Evolutionary conservation across 2,329 filamentous ascomycete species (phyloP).

Genomic region (Metarhizium anisopliae): DNA sequence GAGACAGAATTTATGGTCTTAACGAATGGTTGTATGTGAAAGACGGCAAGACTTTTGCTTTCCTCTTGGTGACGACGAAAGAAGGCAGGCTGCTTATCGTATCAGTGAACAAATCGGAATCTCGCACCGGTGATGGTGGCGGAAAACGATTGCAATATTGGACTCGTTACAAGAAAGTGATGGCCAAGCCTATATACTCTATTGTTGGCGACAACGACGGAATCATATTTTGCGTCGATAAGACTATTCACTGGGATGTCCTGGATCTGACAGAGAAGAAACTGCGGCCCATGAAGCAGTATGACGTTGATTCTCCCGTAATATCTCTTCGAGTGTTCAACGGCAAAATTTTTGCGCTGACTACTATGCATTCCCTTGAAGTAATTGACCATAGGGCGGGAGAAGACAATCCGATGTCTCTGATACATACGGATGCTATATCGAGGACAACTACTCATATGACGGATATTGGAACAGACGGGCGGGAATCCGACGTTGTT

Average conservation of each 20-base stretch:
- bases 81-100: conserved; percentile 48
- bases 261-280: conserved; percentile 43
- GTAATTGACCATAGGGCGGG: conserved; percentile 39
- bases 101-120: conserved; percentile 28
- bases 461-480: conserved; percentile 31
- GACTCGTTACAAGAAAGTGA: conserved; percentile 40
- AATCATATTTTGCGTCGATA: conserved; percentile 47
- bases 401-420: conserved; percentile 25
- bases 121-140: conserved; percentile 8
- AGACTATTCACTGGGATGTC: conserved; percentile 45
- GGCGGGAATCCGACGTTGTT: conserved; percentile 11
- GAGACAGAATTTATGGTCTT: conserved; percentile 52
- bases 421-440: conserved; percentile 37
- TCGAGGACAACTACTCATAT: conserved; percentile 35
- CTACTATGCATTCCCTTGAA: conserved; percentile 44
- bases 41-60: conserved; percentile 49
- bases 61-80: conserved; percentile 51
- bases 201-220: conserved; percentile 45
- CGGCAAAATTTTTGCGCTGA: conserved; percentile 42
- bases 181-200: conserved; percentile 43
- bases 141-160: conserved; percentile 35
- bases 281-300: conserved; percentile 36
- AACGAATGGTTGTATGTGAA: conserved; percentile 55
- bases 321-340: conserved; percentile 38
- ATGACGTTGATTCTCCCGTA: conserved; percentile 44